These are phyloP conservation scores for Cymbopogon flexuosus DNA, from an alignment of 202 grass and related monocot species.

Conservation along the genomic window DNA sequence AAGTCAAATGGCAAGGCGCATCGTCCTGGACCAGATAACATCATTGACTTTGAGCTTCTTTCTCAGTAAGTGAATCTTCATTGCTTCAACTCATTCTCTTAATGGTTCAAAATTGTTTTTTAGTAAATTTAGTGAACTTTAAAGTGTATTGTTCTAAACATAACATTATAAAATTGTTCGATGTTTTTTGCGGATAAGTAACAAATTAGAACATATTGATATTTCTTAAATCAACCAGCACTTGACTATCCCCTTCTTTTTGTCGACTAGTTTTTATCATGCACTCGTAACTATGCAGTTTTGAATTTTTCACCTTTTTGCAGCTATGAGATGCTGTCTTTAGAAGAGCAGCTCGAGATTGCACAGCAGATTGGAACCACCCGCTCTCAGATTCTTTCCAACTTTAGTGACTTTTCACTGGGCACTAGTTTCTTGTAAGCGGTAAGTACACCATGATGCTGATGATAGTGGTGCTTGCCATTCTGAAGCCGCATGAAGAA, in stretches of 20 bases:
- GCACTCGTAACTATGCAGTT: neutral
- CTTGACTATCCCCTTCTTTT: neutral
- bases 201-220: neutral
- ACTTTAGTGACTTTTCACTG: conserved; percentile 70
- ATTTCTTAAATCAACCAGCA: neutral
- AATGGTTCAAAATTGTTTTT: neutral
- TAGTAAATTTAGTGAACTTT: neutral
- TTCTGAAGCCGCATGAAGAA: neutral
- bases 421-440: conserved; percentile 78
- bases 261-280: neutral
- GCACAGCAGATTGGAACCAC: conserved; percentile 78
- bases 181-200: neutral
- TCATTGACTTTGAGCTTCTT: conserved; percentile 89
- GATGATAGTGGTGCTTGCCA: neutral
- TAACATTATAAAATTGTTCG: neutral
- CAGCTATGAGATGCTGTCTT: conserved; percentile 85
- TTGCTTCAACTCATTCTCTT: neutral
- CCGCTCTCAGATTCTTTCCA: conserved; percentile 73
- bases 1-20: conserved; percentile 69
- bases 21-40: conserved; percentile 82
- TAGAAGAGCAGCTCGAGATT: conserved; percentile 81
- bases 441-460: neutral
- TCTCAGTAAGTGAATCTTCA: conserved; percentile 57
- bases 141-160: neutral
- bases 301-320: neutral